Evolutionary conservation across 169 alveolate species (phyloP).

Genomic region (Plasmodium blacklocki): DNA sequence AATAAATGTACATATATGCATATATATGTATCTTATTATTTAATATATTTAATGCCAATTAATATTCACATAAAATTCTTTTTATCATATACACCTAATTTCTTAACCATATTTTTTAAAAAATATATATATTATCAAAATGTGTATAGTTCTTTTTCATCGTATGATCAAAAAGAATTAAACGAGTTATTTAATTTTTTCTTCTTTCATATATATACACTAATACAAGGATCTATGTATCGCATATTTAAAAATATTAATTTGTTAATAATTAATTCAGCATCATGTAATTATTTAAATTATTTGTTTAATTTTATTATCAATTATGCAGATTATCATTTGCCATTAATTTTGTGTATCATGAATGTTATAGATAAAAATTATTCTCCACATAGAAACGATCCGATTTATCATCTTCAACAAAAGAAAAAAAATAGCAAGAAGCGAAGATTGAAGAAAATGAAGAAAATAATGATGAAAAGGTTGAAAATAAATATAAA

Average conservation of each 20-base stretch:
- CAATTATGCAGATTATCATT: constrained; percentile 67
- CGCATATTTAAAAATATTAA: constrained; percentile 40
- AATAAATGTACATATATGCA: constrained; percentile 72
- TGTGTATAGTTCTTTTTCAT: constrained; percentile 18
- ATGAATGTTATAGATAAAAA: constrained; percentile 12
- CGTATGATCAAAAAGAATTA: constrained; percentile 45
- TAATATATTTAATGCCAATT: constrained; percentile 71
- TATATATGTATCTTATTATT: constrained; percentile 58
- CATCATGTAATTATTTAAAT: constrained; percentile 34
- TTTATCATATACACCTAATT: constrained; percentile 63
- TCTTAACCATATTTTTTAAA: constrained; percentile 55
- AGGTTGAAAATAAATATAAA: neutral
- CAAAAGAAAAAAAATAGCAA: neutral
- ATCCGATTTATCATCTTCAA: too few species aligned
- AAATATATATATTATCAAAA: constrained; percentile 61
- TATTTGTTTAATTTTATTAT: constrained; percentile 42
- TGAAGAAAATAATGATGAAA: neutral
- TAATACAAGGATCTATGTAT: constrained; percentile 66
- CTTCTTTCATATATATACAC: constrained; percentile 70
- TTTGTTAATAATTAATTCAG: constrained; percentile 16
- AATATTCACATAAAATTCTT: constrained; percentile 63
- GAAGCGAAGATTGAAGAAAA: neutral
- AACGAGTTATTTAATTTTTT: constrained; percentile 57
- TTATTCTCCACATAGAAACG: neutral
- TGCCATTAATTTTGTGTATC: constrained; percentile 48